A percentile compares a stretch with the other conserved stretches of the same genome.
phyloP scores from a whole-genome alignment of 106 monocot species.

The Apostasia shenzhenica region DNA sequence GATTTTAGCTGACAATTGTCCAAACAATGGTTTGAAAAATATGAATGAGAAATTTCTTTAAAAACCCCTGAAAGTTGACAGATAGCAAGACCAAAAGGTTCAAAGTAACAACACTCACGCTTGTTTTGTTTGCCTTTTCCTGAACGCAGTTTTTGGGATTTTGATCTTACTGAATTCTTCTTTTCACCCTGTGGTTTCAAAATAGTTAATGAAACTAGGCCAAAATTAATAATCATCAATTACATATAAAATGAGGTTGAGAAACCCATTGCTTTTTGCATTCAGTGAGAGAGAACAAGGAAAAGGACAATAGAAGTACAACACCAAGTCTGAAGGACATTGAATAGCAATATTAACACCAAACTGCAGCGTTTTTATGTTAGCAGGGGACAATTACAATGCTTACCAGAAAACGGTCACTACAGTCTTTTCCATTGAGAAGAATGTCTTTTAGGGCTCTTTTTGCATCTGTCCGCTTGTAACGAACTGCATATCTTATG shows the following conservation, averaged over 20 bases:
- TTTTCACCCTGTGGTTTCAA: neutral
- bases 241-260: neutral
- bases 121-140: slow-evolving; percentile 5
- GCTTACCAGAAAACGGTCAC: slow-evolving; percentile 21
- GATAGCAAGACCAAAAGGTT: neutral
- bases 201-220: neutral
- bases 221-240: neutral
- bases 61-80: too few species aligned
- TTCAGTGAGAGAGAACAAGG: neutral
- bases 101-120: neutral
- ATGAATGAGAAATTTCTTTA: too few species aligned
- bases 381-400: neutral
- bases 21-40: too few species aligned
- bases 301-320: neutral
- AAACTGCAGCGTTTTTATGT: neutral
- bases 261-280: too few species aligned
- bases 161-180: slow-evolving; percentile 5
- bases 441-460: slow-evolving; percentile 58
- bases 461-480: slow-evolving; percentile 70
- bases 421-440: slow-evolving; percentile 37
- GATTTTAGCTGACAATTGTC: too few species aligned
- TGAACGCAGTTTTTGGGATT: neutral
- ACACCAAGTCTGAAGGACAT: neutral
- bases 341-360: neutral
- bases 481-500: slow-evolving; percentile 49